Evolutionary conservation across 1,284 basidiomycete genomes (phyloP), one percentile per base, ranked within the genome.

Genomic region (Trichosporon ovoides): DNA sequence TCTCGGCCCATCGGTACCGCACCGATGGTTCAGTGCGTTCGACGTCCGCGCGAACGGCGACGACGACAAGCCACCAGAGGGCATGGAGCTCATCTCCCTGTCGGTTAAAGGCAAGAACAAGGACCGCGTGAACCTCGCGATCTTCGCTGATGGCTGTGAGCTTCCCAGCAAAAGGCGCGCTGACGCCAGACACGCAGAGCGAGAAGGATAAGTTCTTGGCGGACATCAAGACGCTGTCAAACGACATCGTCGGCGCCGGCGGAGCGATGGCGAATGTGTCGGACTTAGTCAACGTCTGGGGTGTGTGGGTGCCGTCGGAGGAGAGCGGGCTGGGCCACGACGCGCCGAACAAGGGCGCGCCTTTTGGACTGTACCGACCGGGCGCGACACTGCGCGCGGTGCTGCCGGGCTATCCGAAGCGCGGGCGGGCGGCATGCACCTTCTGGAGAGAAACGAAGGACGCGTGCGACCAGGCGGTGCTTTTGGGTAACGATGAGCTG

Each of bases 91-190:
- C 11, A 64, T 80, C 13, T 81, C 83, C 33, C 78, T 91, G 13
- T 78, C 85, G 20, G 75, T 83, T 5, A 86, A 86, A 31, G 88
- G 88, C 0, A 75, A 81, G 3, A 80, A 82, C 14, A 69, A 69
- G 36, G 88, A 90, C 65, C 81, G 87, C 13, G 82, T 90, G 13
- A 84, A 90, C 72, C 76, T 91, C 10, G 84, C 87, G 10, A 90
- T 91, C 78, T 90, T 91, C 72, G 81, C 84, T 0, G 89, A 92
- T 66, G 89, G 89, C 31, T 91, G 89, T 91, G 71, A 68, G 87
- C 81, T 12, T 20, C 14, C 24, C 22, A 7, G 7, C 34, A 16
- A 2, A 0, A 10, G 11, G 48, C 18, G 4, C 18, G 34, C 59
- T 65, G 33, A 58, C 46, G 2, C 0, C 62, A 91, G 89, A 91